phyloP scores from a whole-genome alignment of 805 yeast species.

The Komagataella pastoris region DNA sequence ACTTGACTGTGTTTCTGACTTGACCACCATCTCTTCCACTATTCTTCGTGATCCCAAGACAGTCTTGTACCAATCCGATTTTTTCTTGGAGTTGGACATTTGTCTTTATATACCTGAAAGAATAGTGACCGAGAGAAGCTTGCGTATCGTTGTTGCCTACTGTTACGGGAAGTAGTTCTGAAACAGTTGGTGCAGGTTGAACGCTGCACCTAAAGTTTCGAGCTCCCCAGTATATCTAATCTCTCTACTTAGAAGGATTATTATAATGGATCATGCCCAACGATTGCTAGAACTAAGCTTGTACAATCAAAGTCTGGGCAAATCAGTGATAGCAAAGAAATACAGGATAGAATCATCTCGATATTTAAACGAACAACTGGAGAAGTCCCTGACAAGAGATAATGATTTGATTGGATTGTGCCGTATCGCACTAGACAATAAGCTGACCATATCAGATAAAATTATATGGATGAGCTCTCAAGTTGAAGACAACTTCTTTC shows the following conservation, averaged over 20 bases:
- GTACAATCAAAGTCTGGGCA: neutral
- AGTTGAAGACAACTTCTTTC: constrained; percentile 1
- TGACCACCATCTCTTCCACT: neutral
- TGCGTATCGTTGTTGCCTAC: neutral
- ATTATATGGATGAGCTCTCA: constrained; percentile 12
- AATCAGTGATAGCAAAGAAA: neutral
- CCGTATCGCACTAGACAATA: constrained; percentile 1
- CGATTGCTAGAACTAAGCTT: neutral
- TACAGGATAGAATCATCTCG: constrained; percentile 1
- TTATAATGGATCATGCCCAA: neutral
- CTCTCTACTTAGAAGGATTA: neutral
- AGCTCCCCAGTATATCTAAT: neutral
- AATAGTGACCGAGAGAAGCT: neutral
- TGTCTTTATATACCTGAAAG: neutral
- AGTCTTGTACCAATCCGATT: neutral
- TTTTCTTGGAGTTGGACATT: neutral
- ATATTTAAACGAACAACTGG: constrained; percentile 2
- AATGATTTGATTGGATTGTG: neutral
- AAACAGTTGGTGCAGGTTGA: neutral
- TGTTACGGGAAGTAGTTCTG: neutral
- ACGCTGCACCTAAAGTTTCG: neutral
- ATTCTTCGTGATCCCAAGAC: neutral
- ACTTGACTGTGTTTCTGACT: neutral
- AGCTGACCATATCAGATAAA: constrained; percentile 6
- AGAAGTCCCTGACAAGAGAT: constrained; percentile 3